Base-by-base conservation (phyloP, 352 stramenopile species). In the Phytophthora litchii region DNA sequence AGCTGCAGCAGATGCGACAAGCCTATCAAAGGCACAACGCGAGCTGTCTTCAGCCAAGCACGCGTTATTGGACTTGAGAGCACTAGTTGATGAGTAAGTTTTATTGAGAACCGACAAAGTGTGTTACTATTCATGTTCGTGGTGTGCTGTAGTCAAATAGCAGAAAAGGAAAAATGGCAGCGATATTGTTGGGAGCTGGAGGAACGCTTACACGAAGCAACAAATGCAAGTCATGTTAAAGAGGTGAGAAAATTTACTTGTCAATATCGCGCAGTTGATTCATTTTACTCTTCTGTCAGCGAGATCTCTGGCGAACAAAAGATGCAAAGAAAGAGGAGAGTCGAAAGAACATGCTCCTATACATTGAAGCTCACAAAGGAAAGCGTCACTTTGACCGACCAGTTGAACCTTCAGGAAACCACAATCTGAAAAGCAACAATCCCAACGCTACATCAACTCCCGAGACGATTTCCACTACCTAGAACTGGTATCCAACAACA, bases 131-230 rank as follows among this genome's bases (percentile, higher is more conserved):
- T 46, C 19, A 47, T 14, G 47, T 37, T 34, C 9, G 42, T 6
- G 49, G 14, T 52, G 20, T 14, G 3, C 21, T 50, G 11, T 25
- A 90, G 83, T 44, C 83, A 92, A 72, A 77, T 91, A 35, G 43
- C 58, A 10, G 83, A 92, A 67, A 88, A 78, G 40, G 83, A 92
- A 46, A 87, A 81, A 32, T 92, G 83, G 80, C 83, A 92, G 36
- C 72, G 71, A 0, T 87, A 91, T 34, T 91, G 78, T 56, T 92
- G 83, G 83, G 83, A 89, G 27, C 57, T 92, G 0, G 80, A 92
- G 40, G 83, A 88, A 40, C 76, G 78, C 3, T 60, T 90, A 4
- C 75, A 87, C 21, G 72, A 85, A 40, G 75, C 76, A 5, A 59
- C 86, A 31, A 70, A 85, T 45, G 73, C 67, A 34, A 88, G 72